Evolutionary conservation across 495 filamentous ascomycete genomes (phyloP).

Genomic region (Amphirosellinia nigrospora): DNA sequence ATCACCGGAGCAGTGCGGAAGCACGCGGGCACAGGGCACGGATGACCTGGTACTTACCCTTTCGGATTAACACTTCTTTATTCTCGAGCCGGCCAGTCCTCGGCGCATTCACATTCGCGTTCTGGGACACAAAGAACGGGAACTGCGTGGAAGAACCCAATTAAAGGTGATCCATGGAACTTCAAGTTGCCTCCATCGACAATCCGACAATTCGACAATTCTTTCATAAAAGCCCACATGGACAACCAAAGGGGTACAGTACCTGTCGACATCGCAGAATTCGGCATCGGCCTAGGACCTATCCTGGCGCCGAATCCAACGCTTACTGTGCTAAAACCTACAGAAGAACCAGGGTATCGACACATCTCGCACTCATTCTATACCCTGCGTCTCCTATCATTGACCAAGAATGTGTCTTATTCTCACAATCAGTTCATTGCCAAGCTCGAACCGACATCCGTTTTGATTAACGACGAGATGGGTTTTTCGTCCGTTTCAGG

Average conservation of each 20-base stretch:
- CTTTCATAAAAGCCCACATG: not conserved
- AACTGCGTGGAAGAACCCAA: not conserved
- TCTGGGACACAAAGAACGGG: not conserved
- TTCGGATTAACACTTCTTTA: not conserved
- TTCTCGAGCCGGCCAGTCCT: not conserved
- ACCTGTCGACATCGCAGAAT: not conserved
- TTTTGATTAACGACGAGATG: not conserved
- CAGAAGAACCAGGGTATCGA: not conserved
- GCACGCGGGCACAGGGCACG: not conserved
- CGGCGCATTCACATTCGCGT: not conserved
- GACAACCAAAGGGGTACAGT: not conserved
- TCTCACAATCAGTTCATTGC: not conserved
- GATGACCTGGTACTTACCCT: not conserved
- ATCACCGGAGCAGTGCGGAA: conserved; percentile 15
- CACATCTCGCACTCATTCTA: not conserved
- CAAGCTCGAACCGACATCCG: not conserved
- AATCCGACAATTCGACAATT: not conserved
- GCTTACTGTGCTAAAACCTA: conserved; percentile 13
- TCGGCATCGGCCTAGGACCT: not conserved
- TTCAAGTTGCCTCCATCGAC: no score
- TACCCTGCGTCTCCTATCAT: not conserved
- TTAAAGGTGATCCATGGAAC: not conserved
- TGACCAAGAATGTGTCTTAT: not conserved
- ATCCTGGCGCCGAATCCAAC: conserved; percentile 4
- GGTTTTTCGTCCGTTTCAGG: not conserved